Base-by-base conservation (phyloP, 2,329 filamentous ascomycete genomes). In the Rasamsonia emersonii region DNA sequence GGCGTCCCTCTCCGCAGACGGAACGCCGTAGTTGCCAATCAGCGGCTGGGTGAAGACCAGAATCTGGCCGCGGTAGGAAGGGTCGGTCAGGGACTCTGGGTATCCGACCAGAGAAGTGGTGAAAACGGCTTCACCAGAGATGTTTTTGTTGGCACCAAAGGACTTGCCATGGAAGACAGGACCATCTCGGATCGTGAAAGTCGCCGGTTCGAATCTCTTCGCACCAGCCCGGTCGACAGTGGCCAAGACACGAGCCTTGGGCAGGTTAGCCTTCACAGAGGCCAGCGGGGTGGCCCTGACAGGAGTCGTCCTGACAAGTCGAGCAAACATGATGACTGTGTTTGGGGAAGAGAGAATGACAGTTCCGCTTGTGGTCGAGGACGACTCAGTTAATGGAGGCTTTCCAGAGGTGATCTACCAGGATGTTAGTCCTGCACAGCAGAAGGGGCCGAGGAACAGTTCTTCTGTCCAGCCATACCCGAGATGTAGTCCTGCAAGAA, bases 11-110 rank as follows among this genome's bases (percentile, higher is more conserved):
- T 79, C 74, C 43, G 72, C 77, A 18, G 86, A 93, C 10, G 91
- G 91, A 11, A 98, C 89, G 50, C 91, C 91, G 59, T 98, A 98
- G 74, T 98, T 98, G 56, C 91, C 91, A 54, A 98, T 95, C 47
- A 98, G 69, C 20, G 91, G 91, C 61, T 95, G 88, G 45, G 91
- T 98, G 71, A 96, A 95, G 63, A 96, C 89, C 49, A 98, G 73
- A 47, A 98, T 96, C 70, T 98, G 91, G 33, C 65, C 76, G 46
- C 76, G 75, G 59, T 80, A 80, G 35, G 76, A 79, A 9, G 76
- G 76, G 45, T 79, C 76, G 52, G 75, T 78, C 67, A 80, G 67
- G 27, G 75, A 95, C 70, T 98, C 91, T 47, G 91, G 91, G 62
- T 98, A 98, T 52, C 91, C 91, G 38, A 98, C 91, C 35, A 96